Base-by-base conservation (phyloP, 306 rosid genomes). In the Fragaria nilgerrensis region DNA sequence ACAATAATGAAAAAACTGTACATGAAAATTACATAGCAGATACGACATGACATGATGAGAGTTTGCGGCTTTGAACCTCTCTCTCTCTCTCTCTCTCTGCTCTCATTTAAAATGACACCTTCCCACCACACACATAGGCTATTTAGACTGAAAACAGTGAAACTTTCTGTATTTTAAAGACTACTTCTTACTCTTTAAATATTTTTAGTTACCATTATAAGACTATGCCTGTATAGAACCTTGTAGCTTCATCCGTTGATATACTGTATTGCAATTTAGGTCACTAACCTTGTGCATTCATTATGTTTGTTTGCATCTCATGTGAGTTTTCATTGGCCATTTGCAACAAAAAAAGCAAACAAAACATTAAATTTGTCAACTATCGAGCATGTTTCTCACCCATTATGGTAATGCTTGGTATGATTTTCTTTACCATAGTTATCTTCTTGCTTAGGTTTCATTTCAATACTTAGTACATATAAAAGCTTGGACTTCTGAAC, bases 41-140 rank as follows among this genome's bases (percentile, higher is more conserved):
- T 29, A 29, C 34, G 34, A 29, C 75, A 84, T 71, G 83, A 85
- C 85, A 84, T 84, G 34, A 82, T 79, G 79, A 77, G 78, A 86
- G 80, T 82, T 84, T 85, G 77, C 77, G 84, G 90, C 79, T 87
- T 84, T 77, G 84, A 68, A 70, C 80, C 81, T 39, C 81, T 82
- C 66, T 50, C 62, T 59, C 66, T 27, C 48, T 74, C 79, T 29
- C 76, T 45, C n/a, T n/a, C n/a, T 2, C 3, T 29, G 34, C 62
- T 81, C 72, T 79, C 72, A 29, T 45, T 34, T 72, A 81, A 78
- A 83, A 85, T 77, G 73, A 49, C 68, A 68, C 67, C 77, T 55
- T 75, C 84, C 90, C 79, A 85, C 89, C 74, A 74, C 83, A 83
- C 82, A 73, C 68, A 16, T 61, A 29, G 34, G 34, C 34, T 29